Percentiles rank a stretch among this genome's conserved stretches.
Evolutionary conservation across 192 early-diverging fungal genomes (phyloP).

Genomic region (Backusella australiensis): DNA sequence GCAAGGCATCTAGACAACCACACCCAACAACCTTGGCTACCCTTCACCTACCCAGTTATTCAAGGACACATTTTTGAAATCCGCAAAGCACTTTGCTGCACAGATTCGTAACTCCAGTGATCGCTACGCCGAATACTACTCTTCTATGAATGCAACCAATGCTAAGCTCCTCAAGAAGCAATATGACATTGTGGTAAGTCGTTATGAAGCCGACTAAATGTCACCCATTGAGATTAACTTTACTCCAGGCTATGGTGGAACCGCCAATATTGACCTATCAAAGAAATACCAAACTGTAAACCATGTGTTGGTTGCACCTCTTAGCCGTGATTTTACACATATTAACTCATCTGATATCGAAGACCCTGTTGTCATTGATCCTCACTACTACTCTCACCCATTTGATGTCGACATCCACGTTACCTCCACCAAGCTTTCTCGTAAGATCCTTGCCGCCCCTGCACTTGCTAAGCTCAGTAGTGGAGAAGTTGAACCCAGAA

Average conservation of each 20-base stretch:
- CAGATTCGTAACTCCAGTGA: not conserved
- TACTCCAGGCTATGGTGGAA: conserved; percentile 1
- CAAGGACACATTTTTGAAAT: not conserved
- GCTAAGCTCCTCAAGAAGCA: not conserved
- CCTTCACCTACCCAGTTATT: not conserved
- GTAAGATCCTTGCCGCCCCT: not conserved
- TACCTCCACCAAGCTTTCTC: not conserved
- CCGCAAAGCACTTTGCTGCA: not conserved
- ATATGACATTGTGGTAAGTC: not conserved
- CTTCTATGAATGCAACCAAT: not conserved
- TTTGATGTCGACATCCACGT: not conserved
- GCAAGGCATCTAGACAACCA: not conserved
- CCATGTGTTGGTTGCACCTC: not conserved
- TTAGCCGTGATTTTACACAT: not conserved
- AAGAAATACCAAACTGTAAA: conserved; percentile 5
- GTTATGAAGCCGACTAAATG: not conserved
- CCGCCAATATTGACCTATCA: not conserved
- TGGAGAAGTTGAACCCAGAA: not conserved
- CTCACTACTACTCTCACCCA: not conserved
- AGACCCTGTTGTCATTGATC: not conserved
- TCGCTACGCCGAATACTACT: not conserved
- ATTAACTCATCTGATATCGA: not conserved
- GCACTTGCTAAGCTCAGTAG: not conserved
- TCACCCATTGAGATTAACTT: not conserved
- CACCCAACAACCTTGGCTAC: not conserved